Conservation (phyloP, 352 stramenopile genomes). For the Phytophthora niederhauseri region DNA sequence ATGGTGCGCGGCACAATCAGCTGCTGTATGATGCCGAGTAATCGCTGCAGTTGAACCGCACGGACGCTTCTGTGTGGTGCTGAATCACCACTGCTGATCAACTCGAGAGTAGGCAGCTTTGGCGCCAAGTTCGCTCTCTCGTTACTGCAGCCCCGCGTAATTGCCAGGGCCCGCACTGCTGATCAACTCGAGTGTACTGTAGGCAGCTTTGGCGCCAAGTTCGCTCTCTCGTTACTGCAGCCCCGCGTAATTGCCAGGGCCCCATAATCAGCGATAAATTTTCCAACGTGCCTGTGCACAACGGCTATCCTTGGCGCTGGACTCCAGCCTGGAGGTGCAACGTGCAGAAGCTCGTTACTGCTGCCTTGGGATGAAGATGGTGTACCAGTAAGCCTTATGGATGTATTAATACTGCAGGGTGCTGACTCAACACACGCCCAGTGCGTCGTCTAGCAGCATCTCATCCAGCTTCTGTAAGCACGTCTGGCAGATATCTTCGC, state of each 20-base stretch:
- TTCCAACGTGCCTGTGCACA: too few species aligned
- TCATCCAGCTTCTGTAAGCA: constrained; percentile 26
- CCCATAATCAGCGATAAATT: not conserved
- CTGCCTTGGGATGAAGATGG: not conserved
- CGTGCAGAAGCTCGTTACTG: not conserved
- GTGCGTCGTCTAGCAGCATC: constrained; percentile 27
- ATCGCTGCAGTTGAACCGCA: not conserved
- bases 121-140: not conserved
- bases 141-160: not conserved
- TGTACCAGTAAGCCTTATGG: too few species aligned
- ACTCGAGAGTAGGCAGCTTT: too few species aligned
- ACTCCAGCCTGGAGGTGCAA: too few species aligned
- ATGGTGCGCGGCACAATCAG: constrained; percentile 24
- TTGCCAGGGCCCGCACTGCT: not conserved
- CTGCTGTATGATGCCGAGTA: constrained; percentile 7
- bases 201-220: not conserved
- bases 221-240: not conserved
- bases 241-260: not conserved
- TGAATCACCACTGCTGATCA: too few species aligned
- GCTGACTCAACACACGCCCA: constrained; percentile 26
- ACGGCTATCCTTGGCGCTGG: too few species aligned
- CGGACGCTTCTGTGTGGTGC: constrained; percentile 4
- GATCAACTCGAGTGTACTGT: too few species aligned
- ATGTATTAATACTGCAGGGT: too few species aligned
- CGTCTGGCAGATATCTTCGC: constrained; percentile 25